These are phyloP conservation scores for Oropetium thomaeum DNA, from an alignment of 176 grass and related monocot genomes.

Conservation along the genomic window DNA sequence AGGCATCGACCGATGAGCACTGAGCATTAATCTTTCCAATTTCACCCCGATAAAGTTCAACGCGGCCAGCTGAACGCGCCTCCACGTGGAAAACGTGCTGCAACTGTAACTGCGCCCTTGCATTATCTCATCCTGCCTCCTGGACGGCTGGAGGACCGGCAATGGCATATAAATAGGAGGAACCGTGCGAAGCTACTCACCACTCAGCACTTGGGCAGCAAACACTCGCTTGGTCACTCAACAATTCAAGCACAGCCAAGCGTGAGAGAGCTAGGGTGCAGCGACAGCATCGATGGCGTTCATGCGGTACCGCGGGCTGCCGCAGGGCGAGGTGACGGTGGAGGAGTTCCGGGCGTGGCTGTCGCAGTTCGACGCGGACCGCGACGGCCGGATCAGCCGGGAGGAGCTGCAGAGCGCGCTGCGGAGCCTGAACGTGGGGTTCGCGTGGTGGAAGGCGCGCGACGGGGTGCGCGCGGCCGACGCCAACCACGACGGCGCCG, in stretches of 20 bases:
- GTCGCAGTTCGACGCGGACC: constrained; percentile 65
- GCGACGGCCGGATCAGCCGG: constrained; percentile 55
- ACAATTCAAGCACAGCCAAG: not conserved
- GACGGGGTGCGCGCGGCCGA: constrained; percentile 49
- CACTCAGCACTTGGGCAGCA: not conserved
- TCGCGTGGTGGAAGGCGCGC: constrained; percentile 67
- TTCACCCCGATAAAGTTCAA: not conserved
- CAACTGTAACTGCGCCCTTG: not conserved
- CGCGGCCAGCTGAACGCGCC: not conserved
- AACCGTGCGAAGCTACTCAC: not conserved
- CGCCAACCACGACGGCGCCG: constrained; percentile 41
- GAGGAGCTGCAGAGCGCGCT: constrained; percentile 66
- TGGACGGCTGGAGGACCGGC: too few relatives aligned
- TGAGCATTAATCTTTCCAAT: not conserved
- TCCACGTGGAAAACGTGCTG: constrained; percentile 14
- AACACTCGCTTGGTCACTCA: not conserved
- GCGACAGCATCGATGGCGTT: constrained; percentile 45
- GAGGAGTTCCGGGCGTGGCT: constrained; percentile 76
- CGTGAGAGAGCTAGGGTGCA: not conserved
- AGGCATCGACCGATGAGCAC: not conserved
- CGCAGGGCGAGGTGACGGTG: constrained; percentile 60
- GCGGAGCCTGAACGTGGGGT: constrained; percentile 60
- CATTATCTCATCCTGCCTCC: too few relatives aligned
- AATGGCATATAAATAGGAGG: not conserved
- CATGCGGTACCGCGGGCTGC: constrained; percentile 41